Evolutionary conservation across 2,329 filamentous ascomycete genomes (phyloP).

Genomic region (Teratosphaeria nubilosa): DNA sequence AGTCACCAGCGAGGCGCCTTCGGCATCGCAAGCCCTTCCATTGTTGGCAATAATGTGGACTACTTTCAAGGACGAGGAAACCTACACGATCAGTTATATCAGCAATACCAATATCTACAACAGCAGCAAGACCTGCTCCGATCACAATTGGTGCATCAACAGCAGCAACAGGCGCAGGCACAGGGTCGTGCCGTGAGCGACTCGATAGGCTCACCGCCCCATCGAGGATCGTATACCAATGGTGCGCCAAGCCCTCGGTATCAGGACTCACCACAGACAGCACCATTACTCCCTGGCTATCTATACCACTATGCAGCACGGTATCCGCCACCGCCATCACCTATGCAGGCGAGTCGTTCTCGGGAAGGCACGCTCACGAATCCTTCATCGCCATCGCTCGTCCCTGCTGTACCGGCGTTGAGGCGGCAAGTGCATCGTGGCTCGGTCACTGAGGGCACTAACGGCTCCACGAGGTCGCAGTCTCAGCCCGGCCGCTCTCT

Average conservation of each 20-base stretch:
- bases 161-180: slow-evolving; percentile 21
- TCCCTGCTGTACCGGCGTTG: slow-evolving; percentile 33
- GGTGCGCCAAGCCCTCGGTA: slow-evolving; percentile 21
- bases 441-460: slow-evolving; percentile 33
- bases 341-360: slow-evolving; percentile 26
- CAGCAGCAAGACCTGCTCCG: slow-evolving; percentile 27
- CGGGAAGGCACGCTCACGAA: slow-evolving; percentile 38
- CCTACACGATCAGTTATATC: slow-evolving; percentile 39
- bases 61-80: slow-evolving; percentile 35
- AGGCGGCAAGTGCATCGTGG: slow-evolving; percentile 33
- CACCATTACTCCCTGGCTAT: slow-evolving; percentile 31
- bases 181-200: slow-evolving; percentile 9
- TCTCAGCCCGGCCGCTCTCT: slow-evolving; percentile 39
- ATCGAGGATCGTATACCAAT: slow-evolving; percentile 18
- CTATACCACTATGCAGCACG: slow-evolving; percentile 38
- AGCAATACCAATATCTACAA: slow-evolving; percentile 33
- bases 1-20: slow-evolving; percentile 27
- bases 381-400: slow-evolving; percentile 39
- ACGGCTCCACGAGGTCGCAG: slow-evolving; percentile 36
- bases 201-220: slow-evolving; percentile 31
- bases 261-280: slow-evolving; percentile 23
- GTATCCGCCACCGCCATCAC: slow-evolving; percentile 28
- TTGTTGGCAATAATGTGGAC: slow-evolving; percentile 27
- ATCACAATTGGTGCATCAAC: slow-evolving; percentile 33
- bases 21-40: slow-evolving; percentile 33